Evolutionary conservation across 2,329 filamentous ascomycete genomes (phyloP).

Genomic region (Verticillium zaregamsianum): DNA sequence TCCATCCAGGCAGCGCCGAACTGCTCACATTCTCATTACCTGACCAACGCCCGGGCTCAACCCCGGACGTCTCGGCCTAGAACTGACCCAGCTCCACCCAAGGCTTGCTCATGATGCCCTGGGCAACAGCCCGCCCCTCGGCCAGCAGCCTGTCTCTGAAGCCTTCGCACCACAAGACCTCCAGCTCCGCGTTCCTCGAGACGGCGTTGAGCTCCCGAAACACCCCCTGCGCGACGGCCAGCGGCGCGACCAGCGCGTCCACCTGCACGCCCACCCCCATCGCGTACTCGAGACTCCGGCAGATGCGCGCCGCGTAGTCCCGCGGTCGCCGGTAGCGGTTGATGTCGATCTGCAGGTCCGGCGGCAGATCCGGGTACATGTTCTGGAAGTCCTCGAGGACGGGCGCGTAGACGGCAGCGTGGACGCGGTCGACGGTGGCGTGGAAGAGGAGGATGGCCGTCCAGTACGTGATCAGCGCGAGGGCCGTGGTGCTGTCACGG

Average conservation of each 20-base stretch:
- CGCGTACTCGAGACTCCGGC: slow-evolving; percentile 45
- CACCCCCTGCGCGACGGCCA: slow-evolving; percentile 37
- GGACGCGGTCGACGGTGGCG: slow-evolving; percentile 40
- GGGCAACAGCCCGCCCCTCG: slow-evolving; percentile 37
- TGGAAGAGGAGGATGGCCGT: slow-evolving; percentile 44
- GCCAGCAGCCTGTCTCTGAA: slow-evolving; percentile 33
- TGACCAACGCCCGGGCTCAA: not conserved
- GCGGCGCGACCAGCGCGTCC: slow-evolving; percentile 38
- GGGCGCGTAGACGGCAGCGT: slow-evolving; percentile 39
- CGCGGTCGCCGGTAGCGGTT: slow-evolving; percentile 38
- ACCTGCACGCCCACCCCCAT: slow-evolving; percentile 40
- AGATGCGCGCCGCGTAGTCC: slow-evolving; percentile 43
- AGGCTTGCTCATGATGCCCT: slow-evolving; percentile 29
- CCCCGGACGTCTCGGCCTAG: not conserved
- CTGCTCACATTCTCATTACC: not conserved
- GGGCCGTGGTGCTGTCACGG: slow-evolving; percentile 35
- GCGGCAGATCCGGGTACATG: slow-evolving; percentile 33
- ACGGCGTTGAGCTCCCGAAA: slow-evolving; percentile 33
- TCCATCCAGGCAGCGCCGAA: not conserved
- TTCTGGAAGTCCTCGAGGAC: slow-evolving; percentile 34
- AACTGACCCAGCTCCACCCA: slow-evolving; percentile 30
- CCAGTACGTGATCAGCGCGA: slow-evolving; percentile 52
- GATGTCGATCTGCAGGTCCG: slow-evolving; percentile 34
- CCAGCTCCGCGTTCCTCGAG: slow-evolving; percentile 36
- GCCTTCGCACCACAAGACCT: slow-evolving; percentile 43